Base-by-base conservation (phyloP, 2,329 filamentous ascomycete genomes). In the Botrytis porri region DNA sequence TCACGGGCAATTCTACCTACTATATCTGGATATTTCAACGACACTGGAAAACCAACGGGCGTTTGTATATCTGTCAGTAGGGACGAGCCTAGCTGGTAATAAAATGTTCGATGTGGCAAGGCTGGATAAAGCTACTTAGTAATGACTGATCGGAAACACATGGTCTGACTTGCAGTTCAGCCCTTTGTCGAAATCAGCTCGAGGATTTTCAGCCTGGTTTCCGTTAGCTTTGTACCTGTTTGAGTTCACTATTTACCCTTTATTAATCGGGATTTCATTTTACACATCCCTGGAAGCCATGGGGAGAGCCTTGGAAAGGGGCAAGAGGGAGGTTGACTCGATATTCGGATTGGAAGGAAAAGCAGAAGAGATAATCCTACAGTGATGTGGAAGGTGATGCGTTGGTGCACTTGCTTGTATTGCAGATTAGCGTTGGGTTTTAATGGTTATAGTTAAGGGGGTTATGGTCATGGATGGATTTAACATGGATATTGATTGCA, bases 361-460 rank as follows among this genome's bases (percentile, higher is more conserved):
- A 41, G 65, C n/a, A 22, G 45, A 37, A 59, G 51, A 57, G 65
- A 69, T 32, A 41, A 69, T 69, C 14, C 48, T 57, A 57, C 29
- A 25, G 22, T 48, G 62, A 48, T 37, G 62, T 35, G 65, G 35
- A 67, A 14, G 35, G 63, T 25, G 43, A 39, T 66, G 63, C 48
- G 25, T 57, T 69, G 65, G 65, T 41, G 65, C 48, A 57, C 51
- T 69, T 69, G 65, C 65, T 57, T 69, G 48, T 69, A 41, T 57
- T 69, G 65, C 65, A 57, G 37, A 69, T 69, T 69, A 69, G 65
- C 65, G 48, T 69, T 57, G 65, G 65, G 48, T 69, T 69, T 69
- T 57, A 69, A 57, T 57, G 65, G 48, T 57, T 25, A 29, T n/a
- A 57, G 35, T 67, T 69, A 14, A 41, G 32, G 48, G 65, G 48